Conservation (phyloP, 768 basidiomycete genomes). For the Hebeloma cylindrosporum region DNA sequence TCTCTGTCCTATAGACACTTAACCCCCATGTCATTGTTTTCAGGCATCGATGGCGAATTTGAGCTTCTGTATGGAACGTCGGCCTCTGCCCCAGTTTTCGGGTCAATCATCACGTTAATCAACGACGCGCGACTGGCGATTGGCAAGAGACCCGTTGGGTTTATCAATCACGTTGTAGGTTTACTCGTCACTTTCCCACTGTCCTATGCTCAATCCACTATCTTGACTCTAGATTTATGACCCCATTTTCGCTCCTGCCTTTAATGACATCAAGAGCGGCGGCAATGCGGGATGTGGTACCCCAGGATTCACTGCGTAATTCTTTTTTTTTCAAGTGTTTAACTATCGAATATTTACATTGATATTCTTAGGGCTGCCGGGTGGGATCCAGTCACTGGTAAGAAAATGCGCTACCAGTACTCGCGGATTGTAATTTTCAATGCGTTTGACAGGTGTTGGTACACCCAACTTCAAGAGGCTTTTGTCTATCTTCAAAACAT, state of each 20-base stretch:
- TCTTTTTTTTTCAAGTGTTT: neutral
- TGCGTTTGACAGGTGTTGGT: conserved; percentile 32
- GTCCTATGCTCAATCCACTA: conserved; percentile 1
- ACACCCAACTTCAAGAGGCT: conserved; percentile 34
- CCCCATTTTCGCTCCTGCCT: conserved; percentile 19
- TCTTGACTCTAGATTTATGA: conserved; percentile 16
- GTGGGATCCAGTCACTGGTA: conserved; percentile 44
- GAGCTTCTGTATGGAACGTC: conserved; percentile 42
- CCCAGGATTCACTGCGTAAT: conserved; percentile 35
- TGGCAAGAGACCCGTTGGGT: conserved; percentile 46
- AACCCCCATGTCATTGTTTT: neutral
- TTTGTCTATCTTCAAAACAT: conserved; percentile 17
- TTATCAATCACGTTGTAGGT: conserved; percentile 44
- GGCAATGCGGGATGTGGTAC: conserved; percentile 28
- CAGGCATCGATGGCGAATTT: conserved; percentile 37
- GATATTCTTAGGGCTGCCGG: conserved; percentile 34
- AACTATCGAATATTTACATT: neutral
- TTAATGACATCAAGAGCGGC: conserved; percentile 26
- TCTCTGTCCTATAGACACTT: neutral
- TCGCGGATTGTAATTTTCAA: neutral
- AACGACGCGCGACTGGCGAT: conserved; percentile 50
- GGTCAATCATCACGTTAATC: conserved; percentile 47
- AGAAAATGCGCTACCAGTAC: neutral
- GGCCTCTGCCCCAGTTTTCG: conserved; percentile 39
- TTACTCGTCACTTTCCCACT: neutral